Evolutionary conservation across 2,329 filamentous ascomycete species (phyloP).

Genomic region (Paramyrothecium roridum): DNA sequence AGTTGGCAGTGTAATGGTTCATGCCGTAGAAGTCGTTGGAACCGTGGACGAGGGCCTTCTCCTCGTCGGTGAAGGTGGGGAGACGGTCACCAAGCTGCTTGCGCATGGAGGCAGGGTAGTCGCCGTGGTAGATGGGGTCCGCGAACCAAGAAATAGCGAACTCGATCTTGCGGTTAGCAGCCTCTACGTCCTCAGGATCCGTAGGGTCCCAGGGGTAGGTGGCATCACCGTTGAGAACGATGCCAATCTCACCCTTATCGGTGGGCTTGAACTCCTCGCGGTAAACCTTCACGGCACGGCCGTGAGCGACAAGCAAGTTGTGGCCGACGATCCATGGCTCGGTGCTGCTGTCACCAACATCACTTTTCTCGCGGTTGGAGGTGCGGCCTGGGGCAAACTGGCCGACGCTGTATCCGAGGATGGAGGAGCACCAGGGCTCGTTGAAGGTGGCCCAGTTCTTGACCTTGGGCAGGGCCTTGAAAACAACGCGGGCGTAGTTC

Average conservation of each 20-base stretch:
- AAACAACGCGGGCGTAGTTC: conserved; percentile 73
- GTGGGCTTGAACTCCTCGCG: conserved; percentile 75
- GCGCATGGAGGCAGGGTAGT: conserved; percentile 81
- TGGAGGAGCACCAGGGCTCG: conserved; percentile 82
- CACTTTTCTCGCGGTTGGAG: conserved; percentile 68
- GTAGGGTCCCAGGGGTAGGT: conserved; percentile 78
- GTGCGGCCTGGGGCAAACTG: conserved; percentile 80
- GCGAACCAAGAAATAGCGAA: conserved; percentile 88
- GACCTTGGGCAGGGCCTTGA: conserved; percentile 70
- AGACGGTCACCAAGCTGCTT: conserved; percentile 76
- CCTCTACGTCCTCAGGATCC: conserved; percentile 72
- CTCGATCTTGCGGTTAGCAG: conserved; percentile 77
- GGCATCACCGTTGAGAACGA: conserved; percentile 84
- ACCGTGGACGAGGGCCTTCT: conserved; percentile 71
- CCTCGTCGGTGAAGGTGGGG: conserved; percentile 70
- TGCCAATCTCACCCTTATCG: conserved; percentile 75
- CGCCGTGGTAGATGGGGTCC: conserved; percentile 80
- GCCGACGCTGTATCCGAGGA: conserved; percentile 76
- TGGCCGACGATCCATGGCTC: conserved; percentile 85
- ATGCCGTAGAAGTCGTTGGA: conserved; percentile 93
- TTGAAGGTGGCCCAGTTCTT: conserved; percentile 92
- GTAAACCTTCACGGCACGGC: conserved; percentile 76
- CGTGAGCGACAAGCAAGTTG: conserved; percentile 77
- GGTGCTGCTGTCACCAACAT: conserved; percentile 68
- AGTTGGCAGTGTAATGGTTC: conserved; percentile 92